Base-by-base conservation (phyloP, 805 yeast genomes). In the Osmozyma mogii region DNA sequence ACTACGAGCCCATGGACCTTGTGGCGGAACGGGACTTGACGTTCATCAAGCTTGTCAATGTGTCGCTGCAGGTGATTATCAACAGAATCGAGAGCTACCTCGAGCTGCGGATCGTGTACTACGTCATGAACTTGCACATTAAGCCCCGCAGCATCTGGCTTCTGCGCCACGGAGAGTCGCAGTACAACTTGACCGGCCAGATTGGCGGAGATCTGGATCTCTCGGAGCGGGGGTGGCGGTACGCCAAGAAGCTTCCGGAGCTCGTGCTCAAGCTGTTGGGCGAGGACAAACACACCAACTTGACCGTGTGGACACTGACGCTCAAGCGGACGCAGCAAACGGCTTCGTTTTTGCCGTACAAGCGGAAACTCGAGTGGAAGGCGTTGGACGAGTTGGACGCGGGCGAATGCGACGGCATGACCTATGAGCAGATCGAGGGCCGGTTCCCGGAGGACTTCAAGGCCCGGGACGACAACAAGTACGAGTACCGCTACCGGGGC, bases 331-430 rank as follows among this genome's bases (percentile, higher is more conserved):
- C 98, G 5, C 92, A 84, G 55, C 95, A 89, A 53, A 89, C 97
- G 1, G 89, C 96, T 1, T 74, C 81, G 35, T 70, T 67, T 51
- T 65, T 89, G 44, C 85, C 92, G 1, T 84, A 82, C 54, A 76
- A 79, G 36, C 57, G 56, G 34, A 79, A 87, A 52, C 65, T 87
- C 41, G 81, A 79, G 40, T 89, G 98, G 99, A 92, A 92, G 56
- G 97, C 97, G 1, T 64, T 89, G 43, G 97, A 89, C 54, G 98
- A 89, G 59, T 70, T 89, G 38, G 97, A 89, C 54, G 97, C 96
- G 0, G 98, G 98, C 8, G 88, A 84, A 15, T 89, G 97, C 55
- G 98, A 89, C 56, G 97, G 96, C 5, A 72, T 89, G 72, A 89
- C 98, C 0, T 89, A 89, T 51, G 95, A 88, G 43, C 95, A 89